Evolutionary conservation across 2,329 filamentous ascomycete genomes (phyloP).

Genomic region (Verruconis gallopava): DNA sequence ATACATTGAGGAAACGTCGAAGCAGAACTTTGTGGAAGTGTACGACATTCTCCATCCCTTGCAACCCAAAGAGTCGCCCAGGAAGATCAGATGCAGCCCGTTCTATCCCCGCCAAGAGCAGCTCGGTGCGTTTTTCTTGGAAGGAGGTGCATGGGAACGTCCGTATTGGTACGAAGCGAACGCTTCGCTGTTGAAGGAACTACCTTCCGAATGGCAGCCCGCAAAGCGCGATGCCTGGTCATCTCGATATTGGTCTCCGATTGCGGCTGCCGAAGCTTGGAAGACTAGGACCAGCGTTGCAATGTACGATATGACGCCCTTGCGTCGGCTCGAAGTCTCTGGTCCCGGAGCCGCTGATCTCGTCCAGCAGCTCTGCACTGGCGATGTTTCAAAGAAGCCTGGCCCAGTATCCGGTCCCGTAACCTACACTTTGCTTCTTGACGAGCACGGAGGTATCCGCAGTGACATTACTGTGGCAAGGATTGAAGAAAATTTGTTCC

Average conservation of each 20-base stretch:
- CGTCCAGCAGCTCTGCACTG: constrained; percentile 41
- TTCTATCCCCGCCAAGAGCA: constrained; percentile 43
- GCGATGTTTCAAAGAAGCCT: constrained; percentile 33
- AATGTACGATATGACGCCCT: constrained; percentile 50
- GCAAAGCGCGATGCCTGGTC: constrained; percentile 47
- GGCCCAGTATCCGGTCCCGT: constrained; percentile 29
- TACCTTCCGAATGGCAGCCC: constrained; percentile 43
- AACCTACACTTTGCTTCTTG: constrained; percentile 44
- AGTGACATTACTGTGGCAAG: constrained; percentile 46
- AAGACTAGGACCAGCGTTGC: constrained; percentile 50
- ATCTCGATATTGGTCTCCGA: constrained; percentile 42
- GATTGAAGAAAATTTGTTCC: constrained; percentile 37
- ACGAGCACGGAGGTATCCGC: constrained; percentile 39
- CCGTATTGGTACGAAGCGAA: constrained; percentile 51
- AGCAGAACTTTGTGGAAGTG: constrained; percentile 50
- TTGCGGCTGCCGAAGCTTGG: constrained; percentile 49
- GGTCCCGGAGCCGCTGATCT: constrained; percentile 45
- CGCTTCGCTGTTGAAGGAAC: constrained; percentile 33
- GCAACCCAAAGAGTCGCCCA: constrained; percentile 43
- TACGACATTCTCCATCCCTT: constrained; percentile 53
- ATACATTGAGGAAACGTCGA: constrained; percentile 46
- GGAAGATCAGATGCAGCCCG: constrained; percentile 45
- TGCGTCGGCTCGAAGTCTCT: constrained; percentile 44
- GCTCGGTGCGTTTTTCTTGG: constrained; percentile 46
- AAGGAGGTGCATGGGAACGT: constrained; percentile 48